A percentile compares a stretch with the other conserved stretches of the same genome.
phyloP scores from a whole-genome alignment of 2,329 filamentous ascomycete genomes.

The Penicillium rolfsii region DNA sequence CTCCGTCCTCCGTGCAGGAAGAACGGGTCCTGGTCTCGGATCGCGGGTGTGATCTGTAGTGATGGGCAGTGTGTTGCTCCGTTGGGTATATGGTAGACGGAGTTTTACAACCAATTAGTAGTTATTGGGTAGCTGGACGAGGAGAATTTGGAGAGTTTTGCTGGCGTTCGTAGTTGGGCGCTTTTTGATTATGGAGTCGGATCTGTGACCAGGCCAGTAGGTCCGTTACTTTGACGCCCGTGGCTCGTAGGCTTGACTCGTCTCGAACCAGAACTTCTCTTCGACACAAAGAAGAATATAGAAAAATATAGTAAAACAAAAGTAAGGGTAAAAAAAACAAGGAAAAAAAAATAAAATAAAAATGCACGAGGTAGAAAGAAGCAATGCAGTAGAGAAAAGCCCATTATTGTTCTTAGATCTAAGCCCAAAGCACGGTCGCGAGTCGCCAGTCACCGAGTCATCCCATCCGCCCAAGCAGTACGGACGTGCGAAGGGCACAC shows the following conservation, averaged over 20 bases:
- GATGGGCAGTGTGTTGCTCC: not conserved
- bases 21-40: not conserved
- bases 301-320: no score
- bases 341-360: not conserved
- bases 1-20: no score
- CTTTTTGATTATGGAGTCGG: not conserved
- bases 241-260: not conserved
- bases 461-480: slow-evolving; percentile 6
- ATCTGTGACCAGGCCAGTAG: not conserved
- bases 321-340: no score
- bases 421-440: not conserved
- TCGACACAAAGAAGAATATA: not conserved
- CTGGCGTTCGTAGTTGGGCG: not conserved
- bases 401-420: slow-evolving; percentile 10
- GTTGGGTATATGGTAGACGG: not conserved
- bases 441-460: not conserved
- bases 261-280: not conserved
- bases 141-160: not conserved
- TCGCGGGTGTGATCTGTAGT: not conserved
- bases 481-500: slow-evolving; percentile 4
- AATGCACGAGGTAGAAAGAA: not conserved
- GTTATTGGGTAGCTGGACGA: no score
- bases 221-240: not conserved
- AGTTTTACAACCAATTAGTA: not conserved
- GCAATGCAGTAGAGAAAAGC: not conserved